Evolutionary conservation across 441 rosid species (phyloP).

Genomic region (Codiaeum variegatum): DNA sequence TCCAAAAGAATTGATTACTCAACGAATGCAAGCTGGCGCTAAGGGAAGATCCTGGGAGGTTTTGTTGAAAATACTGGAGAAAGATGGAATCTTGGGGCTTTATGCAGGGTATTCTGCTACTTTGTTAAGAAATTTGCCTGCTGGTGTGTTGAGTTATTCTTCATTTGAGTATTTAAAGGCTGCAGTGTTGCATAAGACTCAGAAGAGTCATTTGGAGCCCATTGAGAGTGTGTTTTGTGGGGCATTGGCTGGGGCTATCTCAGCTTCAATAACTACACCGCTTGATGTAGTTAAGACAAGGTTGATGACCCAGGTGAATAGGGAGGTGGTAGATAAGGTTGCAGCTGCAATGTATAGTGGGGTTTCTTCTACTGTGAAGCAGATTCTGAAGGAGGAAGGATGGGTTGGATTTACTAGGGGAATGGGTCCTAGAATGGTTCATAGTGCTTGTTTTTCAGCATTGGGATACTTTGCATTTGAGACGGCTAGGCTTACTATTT

Average conservation of each 20-base stretch:
- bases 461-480: constrained; percentile 91
- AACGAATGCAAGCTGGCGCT: constrained; percentile 90
- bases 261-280: constrained; percentile 83
- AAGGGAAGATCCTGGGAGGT: constrained; percentile 82
- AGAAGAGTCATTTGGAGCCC: constrained; percentile 65
- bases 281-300: constrained; percentile 89
- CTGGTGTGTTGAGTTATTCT: constrained; percentile 89
- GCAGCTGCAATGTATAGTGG: constrained; percentile 63
- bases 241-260: constrained; percentile 86
- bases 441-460: constrained; percentile 89
- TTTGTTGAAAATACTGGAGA: constrained; percentile 60
- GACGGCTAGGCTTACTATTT: constrained; percentile 78
- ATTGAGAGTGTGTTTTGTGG: constrained; percentile 84
- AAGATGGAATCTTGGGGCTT: constrained; percentile 80
- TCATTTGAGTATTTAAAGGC: constrained; percentile 88
- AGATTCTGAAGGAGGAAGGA: constrained; percentile 88
- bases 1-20: constrained; percentile 84
- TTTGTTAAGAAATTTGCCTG: constrained; percentile 76
- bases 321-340: constrained; percentile 44
- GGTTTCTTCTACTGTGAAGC: constrained; percentile 57
- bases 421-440: constrained; percentile 84
- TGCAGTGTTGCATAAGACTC: constrained; percentile 61
- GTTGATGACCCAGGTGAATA: constrained; percentile 79
- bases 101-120: constrained; percentile 93
- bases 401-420: constrained; percentile 80